Evolutionary conservation across 257 asterid species (phyloP), one percentile per base, ranked within the genome.

Genomic region (Verbascum thapsus): DNA sequence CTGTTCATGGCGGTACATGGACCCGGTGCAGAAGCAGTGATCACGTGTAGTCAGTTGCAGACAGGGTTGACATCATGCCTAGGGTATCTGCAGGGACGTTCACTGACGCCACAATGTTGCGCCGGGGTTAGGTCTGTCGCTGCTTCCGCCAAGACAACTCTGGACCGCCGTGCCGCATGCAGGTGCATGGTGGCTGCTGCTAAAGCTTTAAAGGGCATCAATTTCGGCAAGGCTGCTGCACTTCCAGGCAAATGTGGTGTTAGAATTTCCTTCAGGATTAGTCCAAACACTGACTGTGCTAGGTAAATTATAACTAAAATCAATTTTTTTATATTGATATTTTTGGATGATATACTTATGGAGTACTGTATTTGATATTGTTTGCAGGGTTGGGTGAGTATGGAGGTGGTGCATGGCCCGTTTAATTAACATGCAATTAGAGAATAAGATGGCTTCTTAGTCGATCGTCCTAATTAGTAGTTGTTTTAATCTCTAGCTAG

Each of bases 231-330:
- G 1, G 80, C 65, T 11, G 71, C 68, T 12, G 18, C 38, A 2
- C 76, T 70, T 55, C 80, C 76, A 1, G 60, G 47, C 4, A 70
- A 8, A 20, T 75, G 76, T 11, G 68, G 74, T 11, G 76, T 57
- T 56, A 55, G 11, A 2, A 54, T 75, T 6, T 65, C 74, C 0
- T 75, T 54, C 53, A 58, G 32, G 13, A 75, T 75, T 34, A 66
- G 60, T 2, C 76, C 76, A 0, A 61, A 38, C 45, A 61, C 60
- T 6, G 64, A 75, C 68, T 75, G 80, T 59, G 20, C 66, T 6
- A 70, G 71, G 74, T 66, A 61, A n/a, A n/a, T n/a, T n/a, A n/a
- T n/a, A n/a, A n/a, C n/a, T n/a, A n/a, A n/a, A n/a, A n/a, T n/a
- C n/a, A n/a, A n/a, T n/a, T n/a, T n/a, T n/a, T n/a, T n/a, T n/a